Conservation (phyloP, 192 early-diverging fungal genomes). For the Chytriomyces sp. region DNA sequence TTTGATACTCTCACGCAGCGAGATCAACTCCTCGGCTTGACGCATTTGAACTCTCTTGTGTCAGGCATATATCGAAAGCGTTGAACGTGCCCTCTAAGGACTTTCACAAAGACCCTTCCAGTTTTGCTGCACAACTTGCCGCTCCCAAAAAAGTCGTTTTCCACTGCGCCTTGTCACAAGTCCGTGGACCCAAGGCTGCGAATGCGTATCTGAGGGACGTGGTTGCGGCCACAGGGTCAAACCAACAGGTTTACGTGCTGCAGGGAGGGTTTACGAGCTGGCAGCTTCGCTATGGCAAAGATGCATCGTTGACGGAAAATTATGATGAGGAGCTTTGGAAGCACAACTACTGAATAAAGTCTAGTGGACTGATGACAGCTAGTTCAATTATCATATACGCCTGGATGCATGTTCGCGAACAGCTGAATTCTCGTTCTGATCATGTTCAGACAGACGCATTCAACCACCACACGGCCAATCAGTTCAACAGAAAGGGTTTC, state of each 20-base stretch:
- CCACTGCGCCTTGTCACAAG: constrained; percentile 87
- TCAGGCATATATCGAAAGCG: constrained; percentile 81
- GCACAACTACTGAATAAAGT: constrained; percentile 9
- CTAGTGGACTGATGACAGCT: too few species aligned
- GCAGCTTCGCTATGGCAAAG: constrained; percentile 30
- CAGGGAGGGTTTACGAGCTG: constrained; percentile 49
- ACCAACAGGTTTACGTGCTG: constrained; percentile 46
- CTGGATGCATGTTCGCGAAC: too few species aligned
- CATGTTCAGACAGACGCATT: too few species aligned
- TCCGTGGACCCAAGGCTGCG: constrained; percentile 51
- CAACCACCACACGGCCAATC: too few species aligned
- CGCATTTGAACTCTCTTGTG: constrained; percentile 35
- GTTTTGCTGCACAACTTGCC: constrained; percentile 29
- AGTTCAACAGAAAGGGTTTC: too few species aligned
- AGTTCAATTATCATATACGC: too few species aligned
- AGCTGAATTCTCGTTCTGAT: too few species aligned
- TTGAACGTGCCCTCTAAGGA: constrained; percentile 75
- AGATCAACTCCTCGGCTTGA: neutral
- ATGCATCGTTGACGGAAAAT: constrained; percentile 39
- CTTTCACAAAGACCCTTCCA: constrained; percentile 53
- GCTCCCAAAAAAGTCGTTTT: constrained; percentile 75
- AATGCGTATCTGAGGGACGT: constrained; percentile 31
- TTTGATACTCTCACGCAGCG: neutral
- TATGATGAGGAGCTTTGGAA: constrained; percentile 47
- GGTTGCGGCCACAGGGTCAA: neutral